These are phyloP conservation scores for Pholiota microspora DNA, from an alignment of 768 basidiomycete genomes.

Conservation along the genomic window DNA sequence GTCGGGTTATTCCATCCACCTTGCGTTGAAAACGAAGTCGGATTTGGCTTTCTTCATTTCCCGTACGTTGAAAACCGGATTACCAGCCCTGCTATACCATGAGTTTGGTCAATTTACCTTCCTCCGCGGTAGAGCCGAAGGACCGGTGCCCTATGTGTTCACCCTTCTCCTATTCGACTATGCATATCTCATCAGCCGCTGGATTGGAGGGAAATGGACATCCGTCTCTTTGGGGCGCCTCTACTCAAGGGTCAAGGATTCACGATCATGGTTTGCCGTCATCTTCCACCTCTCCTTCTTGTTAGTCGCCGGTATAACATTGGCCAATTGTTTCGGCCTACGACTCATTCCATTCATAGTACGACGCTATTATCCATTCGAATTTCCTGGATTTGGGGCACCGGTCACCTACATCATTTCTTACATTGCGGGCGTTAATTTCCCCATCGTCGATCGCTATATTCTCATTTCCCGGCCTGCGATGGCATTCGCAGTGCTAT, in stretches of 20 bases:
- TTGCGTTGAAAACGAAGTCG: conserved; percentile 12
- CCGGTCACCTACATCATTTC: conserved; percentile 19
- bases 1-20: conserved; percentile 21
- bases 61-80: conserved; percentile 12
- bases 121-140: conserved; percentile 10
- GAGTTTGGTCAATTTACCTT: conserved; percentile 1
- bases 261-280: neutral
- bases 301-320: conserved; percentile 12
- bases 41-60: conserved; percentile 10
- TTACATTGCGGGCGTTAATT: conserved; percentile 16
- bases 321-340: conserved; percentile 4
- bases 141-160: conserved; percentile 17
- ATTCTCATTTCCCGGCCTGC: neutral
- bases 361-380: conserved; percentile 4
- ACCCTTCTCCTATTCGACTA: conserved; percentile 15
- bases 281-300: conserved; percentile 7
- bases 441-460: conserved; percentile 13
- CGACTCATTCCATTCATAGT: conserved; percentile 6
- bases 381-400: conserved; percentile 15
- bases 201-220: neutral
- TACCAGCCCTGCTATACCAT: conserved; percentile 20
- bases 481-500: neutral
- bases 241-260: conserved; percentile 1
- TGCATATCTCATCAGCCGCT: conserved; percentile 12
- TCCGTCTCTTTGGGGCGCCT: conserved; percentile 1